phyloP scores from a whole-genome alignment of 2,329 filamentous ascomycete genomes.

The Cladophialophora bantiana region DNA sequence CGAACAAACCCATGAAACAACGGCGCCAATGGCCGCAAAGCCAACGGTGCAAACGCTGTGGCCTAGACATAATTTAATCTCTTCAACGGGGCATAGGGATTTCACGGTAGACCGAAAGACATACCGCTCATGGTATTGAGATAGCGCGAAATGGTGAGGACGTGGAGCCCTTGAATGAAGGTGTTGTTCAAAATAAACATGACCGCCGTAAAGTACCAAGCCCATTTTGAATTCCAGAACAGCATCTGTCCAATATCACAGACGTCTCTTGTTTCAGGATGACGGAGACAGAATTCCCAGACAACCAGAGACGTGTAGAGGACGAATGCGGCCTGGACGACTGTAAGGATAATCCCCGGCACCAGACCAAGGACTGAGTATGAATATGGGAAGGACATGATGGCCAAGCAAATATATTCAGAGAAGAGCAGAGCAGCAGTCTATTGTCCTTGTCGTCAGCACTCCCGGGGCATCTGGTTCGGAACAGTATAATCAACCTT shows the following conservation, averaged over 20 bases:
- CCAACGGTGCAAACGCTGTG: constrained; percentile 77
- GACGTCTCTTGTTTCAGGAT: constrained; percentile 89
- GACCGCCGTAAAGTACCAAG: constrained; percentile 71
- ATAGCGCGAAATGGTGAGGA: constrained; percentile 39
- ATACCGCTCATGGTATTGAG: constrained; percentile 38
- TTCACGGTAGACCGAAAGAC: not conserved
- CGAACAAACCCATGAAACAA: constrained; percentile 79
- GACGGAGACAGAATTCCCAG: constrained; percentile 86
- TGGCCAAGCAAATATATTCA: constrained; percentile 90
- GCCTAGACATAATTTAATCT: constrained; percentile 56
- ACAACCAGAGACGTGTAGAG: constrained; percentile 79
- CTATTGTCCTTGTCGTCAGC: constrained; percentile 49
- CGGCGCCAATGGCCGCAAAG: constrained; percentile 75
- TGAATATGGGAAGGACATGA: constrained; percentile 96
- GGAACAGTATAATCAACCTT: constrained; percentile 62
- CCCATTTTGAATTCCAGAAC: constrained; percentile 82
- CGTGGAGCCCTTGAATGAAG: constrained; percentile 71
- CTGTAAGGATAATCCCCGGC: constrained; percentile 82
- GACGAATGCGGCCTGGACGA: constrained; percentile 77
- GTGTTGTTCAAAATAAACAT: constrained; percentile 97
- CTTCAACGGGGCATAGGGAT: not conserved
- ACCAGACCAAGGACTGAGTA: constrained; percentile 88
- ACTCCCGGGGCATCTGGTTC: not conserved
- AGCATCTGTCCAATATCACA: constrained; percentile 96
- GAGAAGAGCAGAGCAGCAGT: constrained; percentile 90